A percentile compares a stretch with the other conserved stretches of the same genome.
Conservation (phyloP, 768 basidiomycete genomes). For the Boletellus sp. region DNA sequence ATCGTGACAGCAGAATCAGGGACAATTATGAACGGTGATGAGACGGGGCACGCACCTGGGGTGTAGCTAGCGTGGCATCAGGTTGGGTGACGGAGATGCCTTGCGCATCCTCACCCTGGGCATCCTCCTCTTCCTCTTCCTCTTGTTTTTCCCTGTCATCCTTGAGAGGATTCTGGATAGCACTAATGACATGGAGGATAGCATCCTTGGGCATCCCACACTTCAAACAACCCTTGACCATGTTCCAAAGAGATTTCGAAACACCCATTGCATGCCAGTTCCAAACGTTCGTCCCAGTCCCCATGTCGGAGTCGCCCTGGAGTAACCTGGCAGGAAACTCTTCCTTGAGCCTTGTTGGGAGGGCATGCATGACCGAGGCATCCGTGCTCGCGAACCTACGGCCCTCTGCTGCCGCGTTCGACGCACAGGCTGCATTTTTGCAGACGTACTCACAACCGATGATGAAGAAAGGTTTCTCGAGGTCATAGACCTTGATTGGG, state of each 20-base stretch:
- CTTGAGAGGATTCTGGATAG: slow-evolving; percentile 45
- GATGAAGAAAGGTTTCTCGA: slow-evolving; percentile 76
- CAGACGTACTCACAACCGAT: slow-evolving; percentile 83
- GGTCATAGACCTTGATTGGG: slow-evolving; percentile 75
- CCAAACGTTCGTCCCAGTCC: slow-evolving; percentile 61
- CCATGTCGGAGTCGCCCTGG: slow-evolving; percentile 54
- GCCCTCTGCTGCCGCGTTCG: slow-evolving; percentile 45
- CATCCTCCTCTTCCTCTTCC: slow-evolving; percentile 33
- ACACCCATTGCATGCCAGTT: slow-evolving; percentile 77
- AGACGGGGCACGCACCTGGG: slow-evolving; percentile 24
- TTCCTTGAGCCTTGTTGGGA: slow-evolving; percentile 64
- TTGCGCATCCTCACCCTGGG: slow-evolving; percentile 29
- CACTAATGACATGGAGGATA: slow-evolving; percentile 54
- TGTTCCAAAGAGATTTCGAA: slow-evolving; percentile 67
- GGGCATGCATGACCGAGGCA: slow-evolving; percentile 62
- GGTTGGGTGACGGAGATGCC: slow-evolving; percentile 21
- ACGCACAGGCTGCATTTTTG: slow-evolving; percentile 45
- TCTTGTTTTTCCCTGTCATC: slow-evolving; percentile 35
- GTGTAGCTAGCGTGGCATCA: slow-evolving; percentile 22
- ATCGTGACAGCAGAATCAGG: slow-evolving; percentile 11
- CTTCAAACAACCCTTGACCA: slow-evolving; percentile 58
- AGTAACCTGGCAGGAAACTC: slow-evolving; percentile 70
- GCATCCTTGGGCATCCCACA: slow-evolving; percentile 59
- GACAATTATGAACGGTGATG: background rate
- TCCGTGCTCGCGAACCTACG: slow-evolving; percentile 72